These are phyloP conservation scores for Pogostemon cablin DNA, from an alignment of 257 asterid species.

Conservation along the genomic window DNA sequence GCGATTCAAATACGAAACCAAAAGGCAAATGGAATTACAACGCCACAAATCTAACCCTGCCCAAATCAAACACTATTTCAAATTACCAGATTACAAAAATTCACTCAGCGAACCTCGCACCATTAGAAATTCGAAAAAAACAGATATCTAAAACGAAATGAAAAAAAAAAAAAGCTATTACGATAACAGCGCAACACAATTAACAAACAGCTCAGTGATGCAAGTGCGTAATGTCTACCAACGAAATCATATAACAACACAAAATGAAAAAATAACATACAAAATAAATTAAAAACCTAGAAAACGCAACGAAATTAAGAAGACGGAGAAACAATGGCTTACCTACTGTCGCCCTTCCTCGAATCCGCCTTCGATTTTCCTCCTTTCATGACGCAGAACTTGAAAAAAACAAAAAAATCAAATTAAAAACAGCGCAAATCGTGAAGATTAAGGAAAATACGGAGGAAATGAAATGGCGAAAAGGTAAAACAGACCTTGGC, in stretches of 20 bases:
- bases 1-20: neutral
- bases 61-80: constrained; percentile 7
- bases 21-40: neutral
- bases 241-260: neutral
- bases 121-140: neutral
- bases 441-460: neutral
- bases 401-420: constrained; percentile 16
- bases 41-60: neutral
- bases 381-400: constrained; percentile 56
- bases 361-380: constrained; percentile 63
- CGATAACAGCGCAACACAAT: neutral
- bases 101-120: neutral
- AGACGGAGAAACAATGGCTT: neutral
- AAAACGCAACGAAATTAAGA: neutral
- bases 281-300: neutral
- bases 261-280: neutral
- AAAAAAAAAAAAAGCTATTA: neutral
- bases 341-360: constrained; percentile 58
- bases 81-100: neutral
- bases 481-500: constrained; percentile 25
- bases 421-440: neutral
- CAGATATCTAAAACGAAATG: neutral
- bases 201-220: neutral
- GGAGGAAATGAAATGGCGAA: neutral
- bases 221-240: neutral